Conservation (phyloP, 139 green algal genomes). For the Chlorella sp. region DNA sequence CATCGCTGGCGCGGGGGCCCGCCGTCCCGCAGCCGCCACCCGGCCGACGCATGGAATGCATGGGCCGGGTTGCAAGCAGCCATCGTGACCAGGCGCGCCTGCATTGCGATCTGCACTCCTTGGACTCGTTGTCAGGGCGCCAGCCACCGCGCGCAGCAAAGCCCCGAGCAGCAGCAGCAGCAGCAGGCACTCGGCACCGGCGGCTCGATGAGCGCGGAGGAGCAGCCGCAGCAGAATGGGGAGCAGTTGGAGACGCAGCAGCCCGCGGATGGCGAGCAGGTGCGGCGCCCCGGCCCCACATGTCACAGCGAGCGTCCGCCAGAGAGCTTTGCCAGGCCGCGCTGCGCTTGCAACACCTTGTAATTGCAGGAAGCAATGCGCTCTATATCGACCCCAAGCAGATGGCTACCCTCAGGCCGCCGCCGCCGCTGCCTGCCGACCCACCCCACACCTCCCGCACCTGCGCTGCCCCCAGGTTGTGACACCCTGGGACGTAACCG, state of each 20-base stretch:
- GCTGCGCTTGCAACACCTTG: not conserved
- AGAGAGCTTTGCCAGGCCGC: not conserved
- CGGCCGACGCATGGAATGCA: too few relatives aligned
- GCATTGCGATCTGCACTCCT: too few relatives aligned
- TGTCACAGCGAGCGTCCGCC: too few relatives aligned
- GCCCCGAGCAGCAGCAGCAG: not conserved
- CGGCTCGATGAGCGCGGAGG: not conserved
- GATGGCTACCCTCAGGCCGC: not conserved
- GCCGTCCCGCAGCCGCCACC: too few relatives aligned
- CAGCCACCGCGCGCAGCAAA: too few relatives aligned
- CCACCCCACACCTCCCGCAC: not conserved
- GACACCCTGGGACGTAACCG: conserved; percentile 92
- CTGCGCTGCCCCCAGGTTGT: conserved; percentile 7
- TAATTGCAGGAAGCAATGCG: not conserved
- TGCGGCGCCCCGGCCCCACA: not conserved
- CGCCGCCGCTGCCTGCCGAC: not conserved
- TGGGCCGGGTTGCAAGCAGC: too few relatives aligned
- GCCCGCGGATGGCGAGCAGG: conserved; percentile 24
- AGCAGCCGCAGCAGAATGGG: not conserved
- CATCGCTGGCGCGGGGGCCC: too few relatives aligned
- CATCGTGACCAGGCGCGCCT: too few relatives aligned
- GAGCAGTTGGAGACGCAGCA: conserved; percentile 13
- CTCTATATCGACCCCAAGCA: not conserved
- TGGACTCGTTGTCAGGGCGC: too few relatives aligned
- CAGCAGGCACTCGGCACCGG: not conserved